Percentiles rank a stretch among this genome's conserved stretches.
Evolutionary conservation across 352 stramenopile species (phyloP).

Genomic region (Phytopythium cucurbitacearum): DNA sequence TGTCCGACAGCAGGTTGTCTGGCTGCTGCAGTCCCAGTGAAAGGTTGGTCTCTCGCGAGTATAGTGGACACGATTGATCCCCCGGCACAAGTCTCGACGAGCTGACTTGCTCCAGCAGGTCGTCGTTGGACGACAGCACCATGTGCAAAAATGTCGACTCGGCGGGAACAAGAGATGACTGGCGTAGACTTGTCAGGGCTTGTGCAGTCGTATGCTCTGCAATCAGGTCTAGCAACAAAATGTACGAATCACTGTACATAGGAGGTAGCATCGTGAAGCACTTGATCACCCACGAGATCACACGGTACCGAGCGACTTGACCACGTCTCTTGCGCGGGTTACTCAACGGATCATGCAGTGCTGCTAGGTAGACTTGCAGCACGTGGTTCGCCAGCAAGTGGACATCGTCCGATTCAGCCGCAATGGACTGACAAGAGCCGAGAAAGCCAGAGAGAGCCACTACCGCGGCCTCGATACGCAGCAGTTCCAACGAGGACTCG

Average conservation of each 20-base stretch:
- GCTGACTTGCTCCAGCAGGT: constrained; percentile 59
- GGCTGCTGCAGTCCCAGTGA: constrained; percentile 60
- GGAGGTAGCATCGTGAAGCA: constrained; percentile 67
- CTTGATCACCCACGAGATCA: constrained; percentile 77
- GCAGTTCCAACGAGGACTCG: constrained; percentile 74
- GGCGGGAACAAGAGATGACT: constrained; percentile 48
- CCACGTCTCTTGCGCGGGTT: constrained; percentile 78
- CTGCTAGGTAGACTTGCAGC: constrained; percentile 62
- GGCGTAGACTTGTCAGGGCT: constrained; percentile 63
- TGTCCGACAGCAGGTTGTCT: constrained; percentile 77
- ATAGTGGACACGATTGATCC: constrained; percentile 59
- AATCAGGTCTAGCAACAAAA: constrained; percentile 72
- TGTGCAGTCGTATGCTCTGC: constrained; percentile 77
- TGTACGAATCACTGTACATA: constrained; percentile 81
- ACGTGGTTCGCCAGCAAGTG: constrained; percentile 66
- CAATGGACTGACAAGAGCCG: constrained; percentile 22
- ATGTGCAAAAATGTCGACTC: constrained; percentile 66
- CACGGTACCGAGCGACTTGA: constrained; percentile 72
- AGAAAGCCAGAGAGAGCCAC: constrained; percentile 67
- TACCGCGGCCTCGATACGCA: constrained; percentile 80
- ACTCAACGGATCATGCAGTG: constrained; percentile 50
- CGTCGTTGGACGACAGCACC: constrained; percentile 44
- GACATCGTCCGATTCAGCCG: constrained; percentile 29
- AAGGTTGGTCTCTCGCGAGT: constrained; percentile 76
- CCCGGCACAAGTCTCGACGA: constrained; percentile 49